phyloP scores from a whole-genome alignment of 805 yeast genomes.

The Wickerhamiella brachini region DNA sequence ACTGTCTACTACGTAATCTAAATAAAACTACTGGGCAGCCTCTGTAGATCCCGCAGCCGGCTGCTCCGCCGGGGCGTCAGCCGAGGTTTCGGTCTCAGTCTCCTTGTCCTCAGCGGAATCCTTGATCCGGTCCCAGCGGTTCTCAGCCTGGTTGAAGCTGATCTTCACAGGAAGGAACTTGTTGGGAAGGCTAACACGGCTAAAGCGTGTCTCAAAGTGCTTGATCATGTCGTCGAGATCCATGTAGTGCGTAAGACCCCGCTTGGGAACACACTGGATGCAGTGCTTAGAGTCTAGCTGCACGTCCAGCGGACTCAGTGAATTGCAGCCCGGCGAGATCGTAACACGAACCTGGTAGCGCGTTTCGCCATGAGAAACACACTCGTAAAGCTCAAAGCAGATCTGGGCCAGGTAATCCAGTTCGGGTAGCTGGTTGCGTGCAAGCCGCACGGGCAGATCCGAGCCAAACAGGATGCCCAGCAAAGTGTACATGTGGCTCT shows the following conservation, averaged over 20 bases:
- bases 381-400: slow-evolving; percentile 81
- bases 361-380: slow-evolving; percentile 51
- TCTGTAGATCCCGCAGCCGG: no score
- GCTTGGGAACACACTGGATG: slow-evolving; percentile 87
- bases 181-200: slow-evolving; percentile 81
- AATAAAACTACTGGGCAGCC: no score
- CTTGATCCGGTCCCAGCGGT: background rate
- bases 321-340: slow-evolving; percentile 96
- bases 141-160: slow-evolving; percentile 7
- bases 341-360: slow-evolving; percentile 82
- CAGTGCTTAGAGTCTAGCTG: slow-evolving; percentile 93
- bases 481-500: slow-evolving; percentile 88
- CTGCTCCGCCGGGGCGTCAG: no score
- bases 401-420: slow-evolving; percentile 91
- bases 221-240: slow-evolving; percentile 82
- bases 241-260: slow-evolving; percentile 79
- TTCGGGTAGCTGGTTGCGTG: slow-evolving; percentile 91
- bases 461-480: slow-evolving; percentile 84
- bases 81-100: background rate
- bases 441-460: slow-evolving; percentile 87
- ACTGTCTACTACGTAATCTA: no score
- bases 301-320: slow-evolving; percentile 93
- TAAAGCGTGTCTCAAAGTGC: slow-evolving; percentile 65
- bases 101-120: no score
- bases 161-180: slow-evolving; percentile 31